Percentiles rank a stretch among this genome's conserved stretches.
phyloP scores from a whole-genome alignment of 1,284 basidiomycete genomes.

The Cutaneotrichosporon sp. region DNA sequence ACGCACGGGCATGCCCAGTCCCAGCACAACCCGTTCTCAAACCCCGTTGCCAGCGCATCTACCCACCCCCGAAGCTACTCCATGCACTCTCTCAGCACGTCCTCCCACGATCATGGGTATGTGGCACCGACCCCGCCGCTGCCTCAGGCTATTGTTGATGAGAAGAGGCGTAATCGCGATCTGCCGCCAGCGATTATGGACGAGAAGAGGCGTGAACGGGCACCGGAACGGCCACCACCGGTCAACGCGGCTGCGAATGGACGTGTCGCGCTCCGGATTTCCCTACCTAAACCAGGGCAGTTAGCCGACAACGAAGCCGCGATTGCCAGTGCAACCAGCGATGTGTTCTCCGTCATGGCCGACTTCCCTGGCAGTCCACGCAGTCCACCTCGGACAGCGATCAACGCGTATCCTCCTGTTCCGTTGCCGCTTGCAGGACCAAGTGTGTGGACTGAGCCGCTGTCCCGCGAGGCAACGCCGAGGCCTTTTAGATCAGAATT shows the following conservation, averaged over 20 bases:
- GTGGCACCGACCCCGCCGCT: not conserved
- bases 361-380: not conserved
- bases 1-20: not conserved
- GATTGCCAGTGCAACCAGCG: not conserved
- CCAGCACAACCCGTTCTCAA: not conserved
- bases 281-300: no score
- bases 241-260: no score
- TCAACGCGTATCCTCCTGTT: not conserved
- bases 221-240: no score
- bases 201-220: no score
- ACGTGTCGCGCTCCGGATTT: no score
- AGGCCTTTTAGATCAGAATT: no score
- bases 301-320: not conserved
- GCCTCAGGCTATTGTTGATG: not conserved
- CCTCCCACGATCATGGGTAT: not conserved
- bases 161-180: not conserved
- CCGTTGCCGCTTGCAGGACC: not conserved
- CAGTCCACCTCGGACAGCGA: not conserved
- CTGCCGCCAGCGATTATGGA: no score
- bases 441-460: no score
- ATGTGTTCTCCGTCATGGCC: not conserved
- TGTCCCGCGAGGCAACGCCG: no score
- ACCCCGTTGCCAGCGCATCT: not conserved
- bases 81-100: not conserved
- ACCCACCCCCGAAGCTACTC: not conserved